Percentiles rank a stretch among this genome's conserved stretches.
Evolutionary conservation across 2,329 filamentous ascomycete genomes (phyloP).

Genomic region (Septoria petroselini): DNA sequence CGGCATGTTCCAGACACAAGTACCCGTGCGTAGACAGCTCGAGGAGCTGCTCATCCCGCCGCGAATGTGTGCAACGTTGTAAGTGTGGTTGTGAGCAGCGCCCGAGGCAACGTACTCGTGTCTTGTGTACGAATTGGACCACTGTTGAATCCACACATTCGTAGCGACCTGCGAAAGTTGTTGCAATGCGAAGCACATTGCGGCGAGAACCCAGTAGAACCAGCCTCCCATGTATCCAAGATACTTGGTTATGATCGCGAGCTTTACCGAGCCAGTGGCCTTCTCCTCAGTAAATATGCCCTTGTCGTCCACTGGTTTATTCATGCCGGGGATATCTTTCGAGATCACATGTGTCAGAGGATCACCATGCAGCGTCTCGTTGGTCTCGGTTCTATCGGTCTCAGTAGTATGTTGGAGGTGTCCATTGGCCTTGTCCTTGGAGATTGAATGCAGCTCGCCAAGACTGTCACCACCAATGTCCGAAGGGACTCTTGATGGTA

Average conservation of each 20-base stretch:
- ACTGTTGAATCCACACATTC: conserved; percentile 91
- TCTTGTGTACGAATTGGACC: conserved; percentile 81
- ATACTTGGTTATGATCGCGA: conserved; percentile 81
- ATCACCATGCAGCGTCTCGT: conserved; percentile 41
- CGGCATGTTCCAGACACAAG: conserved; percentile 49
- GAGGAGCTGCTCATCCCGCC: conserved; percentile 44
- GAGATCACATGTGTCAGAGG: conserved; percentile 49
- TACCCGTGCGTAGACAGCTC: conserved; percentile 50
- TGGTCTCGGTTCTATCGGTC: conserved; percentile 33
- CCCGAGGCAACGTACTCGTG: conserved; percentile 40
- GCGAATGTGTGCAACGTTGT: conserved; percentile 44
- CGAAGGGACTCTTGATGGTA: conserved; percentile 75
- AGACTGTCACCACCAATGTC: conserved; percentile 60
- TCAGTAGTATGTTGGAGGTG: conserved; percentile 36
- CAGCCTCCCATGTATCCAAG: conserved; percentile 88
- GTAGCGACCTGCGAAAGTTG: conserved; percentile 83
- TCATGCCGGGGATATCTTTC: conserved; percentile 40
- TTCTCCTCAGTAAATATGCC: conserved; percentile 69
- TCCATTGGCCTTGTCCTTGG: conserved; percentile 50
- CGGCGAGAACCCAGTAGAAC: conserved; percentile 86
- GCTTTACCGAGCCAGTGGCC: conserved; percentile 81
- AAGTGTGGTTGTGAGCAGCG: conserved; percentile 18
- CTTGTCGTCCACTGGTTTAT: conserved; percentile 38
- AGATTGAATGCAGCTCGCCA: neutral
- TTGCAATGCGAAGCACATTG: conserved; percentile 72